Percentiles rank a stretch among this genome's conserved stretches.
phyloP scores from a whole-genome alignment of 192 early-diverging fungal genomes.

The Phycomyces blakesleeanus region DNA sequence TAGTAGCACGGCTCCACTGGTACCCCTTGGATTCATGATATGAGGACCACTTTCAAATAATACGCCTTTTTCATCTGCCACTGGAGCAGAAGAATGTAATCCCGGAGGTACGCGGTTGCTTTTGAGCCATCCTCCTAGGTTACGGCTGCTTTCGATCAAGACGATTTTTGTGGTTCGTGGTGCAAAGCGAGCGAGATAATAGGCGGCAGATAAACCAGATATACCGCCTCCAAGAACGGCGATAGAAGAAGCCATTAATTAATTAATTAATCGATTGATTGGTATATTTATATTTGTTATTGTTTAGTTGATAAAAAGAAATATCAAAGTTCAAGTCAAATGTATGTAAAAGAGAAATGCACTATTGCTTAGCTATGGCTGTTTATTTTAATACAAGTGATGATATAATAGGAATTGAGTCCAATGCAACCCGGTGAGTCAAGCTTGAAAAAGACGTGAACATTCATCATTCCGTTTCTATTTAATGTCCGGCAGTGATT shows the following conservation, averaged over 20 bases:
- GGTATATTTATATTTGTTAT: not conserved
- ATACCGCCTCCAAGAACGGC: conserved; percentile 90
- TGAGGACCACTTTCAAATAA: conserved; percentile 81
- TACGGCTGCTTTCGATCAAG: conserved; percentile 67
- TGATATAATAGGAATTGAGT: too few species aligned
- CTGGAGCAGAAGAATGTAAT: conserved; percentile 13
- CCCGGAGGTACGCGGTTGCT: conserved; percentile 46
- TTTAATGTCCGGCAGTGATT: too few species aligned
- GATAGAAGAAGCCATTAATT: conserved; percentile 31
- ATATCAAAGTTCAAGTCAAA: too few species aligned
- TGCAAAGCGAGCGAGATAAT: conserved; percentile 59
- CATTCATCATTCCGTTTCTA: too few species aligned
- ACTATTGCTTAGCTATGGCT: too few species aligned
- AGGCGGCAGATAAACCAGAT: conserved; percentile 81
- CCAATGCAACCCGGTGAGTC: too few species aligned
- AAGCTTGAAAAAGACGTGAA: too few species aligned
- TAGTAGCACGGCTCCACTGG: conserved; percentile 64
- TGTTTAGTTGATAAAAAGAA: not conserved
- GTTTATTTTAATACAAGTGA: too few species aligned
- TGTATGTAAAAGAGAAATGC: too few species aligned
- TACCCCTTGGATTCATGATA: conserved; percentile 69
- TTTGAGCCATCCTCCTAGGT: conserved; percentile 86
- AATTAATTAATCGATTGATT: too few species aligned
- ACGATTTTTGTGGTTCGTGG: conserved; percentile 50
- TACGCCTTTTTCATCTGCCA: conserved; percentile 24